Base-by-base conservation (phyloP, 2,329 filamentous ascomycete species). In the Aureobasidium mangrovei region DNA sequence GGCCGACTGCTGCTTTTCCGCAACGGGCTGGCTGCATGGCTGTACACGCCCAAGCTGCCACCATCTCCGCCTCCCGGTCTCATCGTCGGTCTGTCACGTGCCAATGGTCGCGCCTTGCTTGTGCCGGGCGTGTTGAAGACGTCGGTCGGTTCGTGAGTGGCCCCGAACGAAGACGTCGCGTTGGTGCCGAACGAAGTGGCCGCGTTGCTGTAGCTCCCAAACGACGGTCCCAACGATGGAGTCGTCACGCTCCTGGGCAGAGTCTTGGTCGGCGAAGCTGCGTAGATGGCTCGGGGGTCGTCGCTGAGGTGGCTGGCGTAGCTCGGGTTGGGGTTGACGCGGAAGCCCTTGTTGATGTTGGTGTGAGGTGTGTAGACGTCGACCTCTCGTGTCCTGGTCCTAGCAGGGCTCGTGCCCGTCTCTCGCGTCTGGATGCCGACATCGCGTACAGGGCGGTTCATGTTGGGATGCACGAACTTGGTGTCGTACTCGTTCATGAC, bases 401-500 rank as follows among this genome's bases (percentile, higher is more conserved):
- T 62, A 2, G 56, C 60, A 5, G 63, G 63, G 2, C 63, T 67
- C 33, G 61, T 64, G 5, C 68, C 64, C 38, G 64, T 61, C 63
- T 63, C 68, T 0, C 81, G 82, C 56, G 85, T 84, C 68, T 97
- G 91, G 0, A 86, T 93, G 4, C 82, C 86, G 1, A 91, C 89
- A 63, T 86, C 81, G 60, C 84, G 76, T 60, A 94, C 87, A 4
- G 86, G 76, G 6, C 86, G 87, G 62, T 94, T 87, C n/a, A 95
- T 80, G 8, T 84, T 80, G 2, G 93, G 93, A 64, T 94, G 89
- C 1, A 98, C 93, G 65, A 86, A 96, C 72, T 98, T 98, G 61
- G 83, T 88, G 66, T 97, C 89, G 66, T 98, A 98, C 71, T 98
- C 93, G 67, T 90, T 85, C 71, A 97, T 78, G 4, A 97, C 91